A percentile compares a stretch with the other conserved stretches of the same genome.
These are phyloP conservation scores for Chalciporus pseudorubinellus DNA, from an alignment of 768 basidiomycete species.

Conservation along the genomic window DNA sequence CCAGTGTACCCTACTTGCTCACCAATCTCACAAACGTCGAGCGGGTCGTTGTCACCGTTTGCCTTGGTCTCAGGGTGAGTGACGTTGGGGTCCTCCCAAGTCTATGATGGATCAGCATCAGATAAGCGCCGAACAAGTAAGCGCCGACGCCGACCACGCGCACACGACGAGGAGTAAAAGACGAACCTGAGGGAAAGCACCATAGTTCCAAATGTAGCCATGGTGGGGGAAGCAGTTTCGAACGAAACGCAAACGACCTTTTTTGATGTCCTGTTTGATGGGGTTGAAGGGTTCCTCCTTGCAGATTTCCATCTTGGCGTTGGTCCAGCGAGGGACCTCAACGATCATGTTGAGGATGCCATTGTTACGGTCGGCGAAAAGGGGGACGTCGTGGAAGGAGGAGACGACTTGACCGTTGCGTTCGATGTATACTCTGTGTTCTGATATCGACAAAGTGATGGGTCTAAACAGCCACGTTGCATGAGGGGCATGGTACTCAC, in stretches of 20 bases:
- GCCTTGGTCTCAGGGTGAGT: slow-evolving; percentile 97
- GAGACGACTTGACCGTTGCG: slow-evolving; percentile 82
- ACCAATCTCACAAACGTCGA: slow-evolving; percentile 99
- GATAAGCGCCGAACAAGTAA: not conserved
- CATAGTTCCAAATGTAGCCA: slow-evolving; percentile 99
- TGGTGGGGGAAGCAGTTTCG: slow-evolving; percentile 99
- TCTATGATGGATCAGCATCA: slow-evolving; percentile 44
- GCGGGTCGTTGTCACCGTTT: slow-evolving; percentile 97
- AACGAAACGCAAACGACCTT: slow-evolving; percentile 92
- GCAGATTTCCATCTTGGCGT: slow-evolving; percentile 99
- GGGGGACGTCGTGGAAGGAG: slow-evolving; percentile 94
- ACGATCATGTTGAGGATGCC: slow-evolving; percentile 99
- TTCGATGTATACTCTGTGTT: slow-evolving; percentile 94
- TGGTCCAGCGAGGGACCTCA: slow-evolving; percentile 98
- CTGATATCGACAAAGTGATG: slow-evolving; percentile 44
- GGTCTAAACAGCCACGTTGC: slow-evolving; percentile 8
- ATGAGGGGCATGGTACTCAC: slow-evolving; percentile 42
- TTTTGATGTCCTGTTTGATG: slow-evolving; percentile 99
- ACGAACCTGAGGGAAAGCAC: slow-evolving; percentile 93
- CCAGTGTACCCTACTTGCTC: slow-evolving; percentile 97
- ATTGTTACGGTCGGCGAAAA: slow-evolving; percentile 93
- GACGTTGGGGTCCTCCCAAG: slow-evolving; percentile 93
- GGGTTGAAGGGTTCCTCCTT: slow-evolving; percentile 99
- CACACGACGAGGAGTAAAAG: not conserved
- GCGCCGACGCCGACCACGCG: not conserved